These are phyloP conservation scores for Monilinia polystroma DNA, from an alignment of 2,329 filamentous ascomycete species.

Conservation along the genomic window DNA sequence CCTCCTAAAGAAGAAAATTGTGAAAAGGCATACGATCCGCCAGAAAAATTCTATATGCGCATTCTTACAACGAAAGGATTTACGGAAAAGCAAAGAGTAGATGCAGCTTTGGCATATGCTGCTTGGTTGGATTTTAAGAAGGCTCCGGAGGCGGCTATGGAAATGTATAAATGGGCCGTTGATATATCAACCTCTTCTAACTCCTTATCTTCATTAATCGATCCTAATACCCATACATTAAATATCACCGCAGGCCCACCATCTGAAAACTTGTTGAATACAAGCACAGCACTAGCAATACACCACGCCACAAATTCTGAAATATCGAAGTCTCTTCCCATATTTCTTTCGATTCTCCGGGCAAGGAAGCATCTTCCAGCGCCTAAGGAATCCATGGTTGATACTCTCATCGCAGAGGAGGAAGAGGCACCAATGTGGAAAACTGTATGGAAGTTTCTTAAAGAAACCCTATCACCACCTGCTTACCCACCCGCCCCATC, in stretches of 20 bases:
- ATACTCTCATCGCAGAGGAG: constrained; percentile 26
- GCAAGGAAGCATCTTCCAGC: constrained; percentile 63
- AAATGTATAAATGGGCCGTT: constrained; percentile 74
- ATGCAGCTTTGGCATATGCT: constrained; percentile 79
- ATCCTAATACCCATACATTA: constrained; percentile 63
- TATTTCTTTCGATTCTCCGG: constrained; percentile 80
- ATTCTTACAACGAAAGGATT: constrained; percentile 81
- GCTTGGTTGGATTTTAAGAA: constrained; percentile 82
- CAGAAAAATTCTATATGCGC: constrained; percentile 77
- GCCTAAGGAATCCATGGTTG: constrained; percentile 36
- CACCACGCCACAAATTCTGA: constrained; percentile 72
- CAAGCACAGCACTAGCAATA: constrained; percentile 74
- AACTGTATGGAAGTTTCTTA: constrained; percentile 37
- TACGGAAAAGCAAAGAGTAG: constrained; percentile 71
- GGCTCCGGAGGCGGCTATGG: constrained; percentile 60
- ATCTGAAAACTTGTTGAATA: constrained; percentile 71
- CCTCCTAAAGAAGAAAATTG: constrained; percentile 76
- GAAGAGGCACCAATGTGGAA: constrained; percentile 30
- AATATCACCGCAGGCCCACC: constrained; percentile 55
- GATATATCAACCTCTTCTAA: constrained; percentile 64
- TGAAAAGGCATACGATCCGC: constrained; percentile 63
- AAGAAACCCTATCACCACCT: constrained; percentile 47
- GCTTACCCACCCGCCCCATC: constrained; percentile 69
- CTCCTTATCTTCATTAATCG: constrained; percentile 49
- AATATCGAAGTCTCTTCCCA: constrained; percentile 69